phyloP scores from a whole-genome alignment of 768 basidiomycete species.

The Leccinum boreale region DNA sequence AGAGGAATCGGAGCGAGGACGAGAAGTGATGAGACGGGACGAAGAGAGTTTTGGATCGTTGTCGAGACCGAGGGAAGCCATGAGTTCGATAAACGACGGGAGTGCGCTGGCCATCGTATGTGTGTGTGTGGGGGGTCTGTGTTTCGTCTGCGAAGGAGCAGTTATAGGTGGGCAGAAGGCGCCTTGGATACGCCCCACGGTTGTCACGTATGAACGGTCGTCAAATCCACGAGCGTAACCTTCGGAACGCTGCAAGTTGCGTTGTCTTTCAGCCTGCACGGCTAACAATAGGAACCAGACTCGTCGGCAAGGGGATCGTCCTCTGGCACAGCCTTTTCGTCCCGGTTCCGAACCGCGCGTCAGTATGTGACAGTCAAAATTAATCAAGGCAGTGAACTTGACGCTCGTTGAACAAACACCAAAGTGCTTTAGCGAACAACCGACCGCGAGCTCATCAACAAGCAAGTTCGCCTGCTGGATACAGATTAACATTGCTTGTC shows the following conservation, averaged over 20 bases:
- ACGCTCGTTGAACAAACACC: not conserved
- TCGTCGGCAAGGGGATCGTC: constrained; percentile 63
- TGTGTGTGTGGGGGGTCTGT: not conserved
- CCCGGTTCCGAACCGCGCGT: constrained; percentile 16
- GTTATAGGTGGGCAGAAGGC: constrained; percentile 25
- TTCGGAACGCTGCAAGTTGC: constrained; percentile 14
- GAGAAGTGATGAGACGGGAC: constrained; percentile 23
- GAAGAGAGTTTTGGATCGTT: constrained; percentile 36
- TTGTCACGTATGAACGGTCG: constrained; percentile 35
- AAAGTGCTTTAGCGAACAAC: not conserved
- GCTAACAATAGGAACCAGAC: constrained; percentile 44
- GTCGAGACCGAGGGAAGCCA: constrained; percentile 78
- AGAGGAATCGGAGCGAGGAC: constrained; percentile 41
- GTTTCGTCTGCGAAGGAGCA: constrained; percentile 8
- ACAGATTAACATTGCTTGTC: not conserved
- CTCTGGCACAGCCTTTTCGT: constrained; percentile 18
- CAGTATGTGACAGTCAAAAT: constrained; percentile 1
- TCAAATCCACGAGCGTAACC: constrained; percentile 25
- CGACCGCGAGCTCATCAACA: not conserved
- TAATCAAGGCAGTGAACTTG: not conserved
- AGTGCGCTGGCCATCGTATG: constrained; percentile 51
- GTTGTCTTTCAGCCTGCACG: constrained; percentile 24
- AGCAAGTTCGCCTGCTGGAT: not conserved
- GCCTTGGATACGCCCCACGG: constrained; percentile 38
- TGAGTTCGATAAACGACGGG: constrained; percentile 85